phyloP scores from a whole-genome alignment of 176 grass and related monocot species.

The Otatea glauca region DNA sequence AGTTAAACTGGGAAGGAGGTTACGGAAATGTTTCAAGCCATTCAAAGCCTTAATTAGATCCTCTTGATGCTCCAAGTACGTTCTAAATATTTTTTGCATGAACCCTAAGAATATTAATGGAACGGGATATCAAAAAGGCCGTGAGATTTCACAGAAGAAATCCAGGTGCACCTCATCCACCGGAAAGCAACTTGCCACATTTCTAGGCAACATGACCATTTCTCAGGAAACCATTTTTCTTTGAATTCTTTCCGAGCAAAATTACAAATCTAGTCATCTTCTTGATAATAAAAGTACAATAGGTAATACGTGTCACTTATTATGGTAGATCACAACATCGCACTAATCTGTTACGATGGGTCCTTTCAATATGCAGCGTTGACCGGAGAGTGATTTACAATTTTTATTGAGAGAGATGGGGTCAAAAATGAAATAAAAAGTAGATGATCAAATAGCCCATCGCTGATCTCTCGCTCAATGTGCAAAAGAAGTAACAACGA shows the following conservation, averaged over 20 bases:
- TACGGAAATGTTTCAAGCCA: background rate
- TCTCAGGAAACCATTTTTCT: background rate
- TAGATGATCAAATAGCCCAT: no score
- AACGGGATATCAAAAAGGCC: background rate
- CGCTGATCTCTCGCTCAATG: background rate
- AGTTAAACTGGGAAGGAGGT: background rate
- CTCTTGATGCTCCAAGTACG: background rate
- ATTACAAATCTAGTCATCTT: no score
- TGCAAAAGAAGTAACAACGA: background rate
- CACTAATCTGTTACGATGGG: no score
- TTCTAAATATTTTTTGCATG: constrained; percentile 24
- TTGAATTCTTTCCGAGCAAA: no score
- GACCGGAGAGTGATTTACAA: no score
- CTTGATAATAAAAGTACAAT: no score
- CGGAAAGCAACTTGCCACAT: constrained; percentile 46
- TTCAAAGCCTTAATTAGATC: constrained; percentile 2
- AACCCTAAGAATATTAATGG: constrained; percentile 29
- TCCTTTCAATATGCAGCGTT: no score
- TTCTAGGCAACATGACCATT: constrained; percentile 25
- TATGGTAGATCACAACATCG: no score
- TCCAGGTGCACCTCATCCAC: constrained; percentile 43
- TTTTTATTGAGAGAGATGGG: no score
- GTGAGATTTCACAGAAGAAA: background rate
- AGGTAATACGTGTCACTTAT: no score
- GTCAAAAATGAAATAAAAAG: no score